Evolutionary conservation across 768 basidiomycete species (phyloP).

Genomic region (Pilatotrama ljubarskyi): DNA sequence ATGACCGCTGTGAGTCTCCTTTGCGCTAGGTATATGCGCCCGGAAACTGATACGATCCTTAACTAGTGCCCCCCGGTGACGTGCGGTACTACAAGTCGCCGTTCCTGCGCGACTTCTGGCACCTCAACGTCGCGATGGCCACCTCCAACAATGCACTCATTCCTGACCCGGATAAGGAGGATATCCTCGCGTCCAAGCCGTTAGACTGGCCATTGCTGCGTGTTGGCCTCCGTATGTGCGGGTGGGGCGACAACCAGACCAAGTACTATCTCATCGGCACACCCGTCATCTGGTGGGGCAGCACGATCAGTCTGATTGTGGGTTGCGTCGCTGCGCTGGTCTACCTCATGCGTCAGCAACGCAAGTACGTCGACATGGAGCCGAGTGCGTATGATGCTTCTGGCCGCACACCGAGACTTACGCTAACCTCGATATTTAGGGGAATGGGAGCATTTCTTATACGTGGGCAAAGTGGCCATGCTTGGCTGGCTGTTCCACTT

Average conservation of each 20-base stretch:
- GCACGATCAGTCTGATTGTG: slow-evolving; percentile 62
- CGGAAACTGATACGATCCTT: neutral
- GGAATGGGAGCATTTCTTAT: slow-evolving; percentile 94
- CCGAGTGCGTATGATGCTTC: slow-evolving; percentile 53
- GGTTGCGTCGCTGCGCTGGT: slow-evolving; percentile 53
- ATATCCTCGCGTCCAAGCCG: slow-evolving; percentile 92
- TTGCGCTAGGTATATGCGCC: neutral
- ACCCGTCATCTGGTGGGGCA: slow-evolving; percentile 92
- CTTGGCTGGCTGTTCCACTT: slow-evolving; percentile 93
- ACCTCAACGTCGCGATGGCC: slow-evolving; percentile 99
- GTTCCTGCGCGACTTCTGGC: slow-evolving; percentile 97
- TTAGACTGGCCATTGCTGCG: slow-evolving; percentile 92
- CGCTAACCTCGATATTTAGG: no score
- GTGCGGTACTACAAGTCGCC: slow-evolving; percentile 85
- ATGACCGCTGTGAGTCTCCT: slow-evolving; percentile 75
- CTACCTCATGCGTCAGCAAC: slow-evolving; percentile 81
- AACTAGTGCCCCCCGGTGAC: slow-evolving; percentile 77
- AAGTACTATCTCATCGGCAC: slow-evolving; percentile 96
- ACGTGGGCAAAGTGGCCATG: slow-evolving; percentile 89
- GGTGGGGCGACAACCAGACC: slow-evolving; percentile 83
- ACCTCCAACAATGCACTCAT: slow-evolving; percentile 98
- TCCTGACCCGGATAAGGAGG: slow-evolving; percentile 98
- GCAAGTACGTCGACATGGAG: slow-evolving; percentile 91
- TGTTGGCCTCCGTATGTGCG: slow-evolving; percentile 94
- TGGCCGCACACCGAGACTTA: neutral